Percentiles rank a stretch among this genome's conserved stretches.
These are phyloP conservation scores for Turnera subulata DNA, from an alignment of 345 rosid genomes.

Conservation along the genomic window DNA sequence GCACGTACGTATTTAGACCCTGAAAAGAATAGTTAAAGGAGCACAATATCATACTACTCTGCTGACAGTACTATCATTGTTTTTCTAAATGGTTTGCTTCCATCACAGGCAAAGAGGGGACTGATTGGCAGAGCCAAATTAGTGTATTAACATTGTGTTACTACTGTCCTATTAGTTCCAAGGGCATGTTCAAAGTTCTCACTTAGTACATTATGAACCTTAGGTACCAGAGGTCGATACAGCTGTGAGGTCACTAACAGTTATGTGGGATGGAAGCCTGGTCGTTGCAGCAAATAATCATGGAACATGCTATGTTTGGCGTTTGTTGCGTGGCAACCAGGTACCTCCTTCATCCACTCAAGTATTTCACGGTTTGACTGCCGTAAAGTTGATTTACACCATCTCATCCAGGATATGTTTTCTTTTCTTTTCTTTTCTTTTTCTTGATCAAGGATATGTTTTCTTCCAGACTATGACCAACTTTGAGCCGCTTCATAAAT, in stretches of 20 bases:
- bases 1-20: too few species aligned
- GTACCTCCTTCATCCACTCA: slow-evolving; percentile 22
- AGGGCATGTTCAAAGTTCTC: background rate
- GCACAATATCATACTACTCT: too few species aligned
- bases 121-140: too few species aligned
- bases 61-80: too few species aligned
- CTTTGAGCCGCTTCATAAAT: slow-evolving; percentile 95
- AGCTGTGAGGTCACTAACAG: slow-evolving; percentile 80
- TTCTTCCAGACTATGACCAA: slow-evolving; percentile 75
- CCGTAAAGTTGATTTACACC: background rate
- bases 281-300: slow-evolving; percentile 92
- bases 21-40: too few species aligned
- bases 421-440: too few species aligned
- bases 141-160: too few species aligned
- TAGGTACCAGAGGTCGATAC: slow-evolving; percentile 94
- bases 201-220: slow-evolving; percentile 9
- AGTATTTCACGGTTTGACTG: slow-evolving; percentile 1
- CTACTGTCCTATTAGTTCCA: too few species aligned
- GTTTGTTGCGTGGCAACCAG: slow-evolving; percentile 75
- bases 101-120: too few species aligned
- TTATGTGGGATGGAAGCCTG: slow-evolving; percentile 97
- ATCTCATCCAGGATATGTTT: too few species aligned
- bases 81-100: too few species aligned
- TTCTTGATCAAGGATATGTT: too few species aligned
- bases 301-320: slow-evolving; percentile 97